phyloP scores from a whole-genome alignment of 2,329 filamentous ascomycete species.

The Periconia sp. region DNA sequence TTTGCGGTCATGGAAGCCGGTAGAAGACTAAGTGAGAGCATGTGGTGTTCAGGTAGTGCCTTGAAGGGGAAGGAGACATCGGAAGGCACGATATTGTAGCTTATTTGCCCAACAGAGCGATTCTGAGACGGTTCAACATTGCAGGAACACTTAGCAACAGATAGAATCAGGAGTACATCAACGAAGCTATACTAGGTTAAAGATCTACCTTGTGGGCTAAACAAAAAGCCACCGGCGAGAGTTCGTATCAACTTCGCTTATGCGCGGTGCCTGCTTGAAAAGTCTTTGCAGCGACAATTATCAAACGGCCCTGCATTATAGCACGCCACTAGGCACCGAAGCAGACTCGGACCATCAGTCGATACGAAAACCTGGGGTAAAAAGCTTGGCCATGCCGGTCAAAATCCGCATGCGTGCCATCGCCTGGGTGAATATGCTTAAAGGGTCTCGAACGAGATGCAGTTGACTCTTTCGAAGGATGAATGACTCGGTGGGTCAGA shows the following conservation, averaged over 20 bases:
- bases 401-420: background rate
- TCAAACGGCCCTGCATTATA: background rate
- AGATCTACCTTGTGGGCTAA: background rate
- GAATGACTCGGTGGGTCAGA: no score
- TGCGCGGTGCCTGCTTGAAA: background rate
- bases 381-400: background rate
- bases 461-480: background rate
- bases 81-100: no score
- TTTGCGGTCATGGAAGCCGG: background rate
- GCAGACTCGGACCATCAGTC: background rate
- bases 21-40: no score
- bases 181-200: background rate
- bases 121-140: no score
- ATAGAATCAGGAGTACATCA: no score
- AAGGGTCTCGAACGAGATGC: background rate
- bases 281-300: background rate
- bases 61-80: no score
- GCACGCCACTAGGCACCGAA: background rate
- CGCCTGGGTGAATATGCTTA: background rate
- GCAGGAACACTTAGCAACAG: no score
- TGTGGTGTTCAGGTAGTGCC: no score
- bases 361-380: background rate
- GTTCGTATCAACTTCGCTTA: background rate
- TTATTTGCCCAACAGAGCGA: no score
- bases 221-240: background rate